Base-by-base conservation (phyloP, 345 rosid species). In the Populus deltoides region DNA sequence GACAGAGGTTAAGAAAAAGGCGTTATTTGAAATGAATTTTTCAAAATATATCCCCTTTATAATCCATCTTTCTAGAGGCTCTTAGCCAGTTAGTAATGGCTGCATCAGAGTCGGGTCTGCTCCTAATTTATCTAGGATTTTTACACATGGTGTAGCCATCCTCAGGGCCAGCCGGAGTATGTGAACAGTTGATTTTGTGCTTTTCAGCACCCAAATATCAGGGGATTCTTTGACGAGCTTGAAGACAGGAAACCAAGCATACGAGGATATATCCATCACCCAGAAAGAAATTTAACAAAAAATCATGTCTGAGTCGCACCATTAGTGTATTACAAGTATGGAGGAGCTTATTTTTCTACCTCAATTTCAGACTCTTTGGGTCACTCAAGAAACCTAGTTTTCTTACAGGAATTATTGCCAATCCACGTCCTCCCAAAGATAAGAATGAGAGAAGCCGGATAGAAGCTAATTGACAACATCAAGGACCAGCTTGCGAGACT, bases 391-490 rank as follows among this genome's bases (percentile, higher is more conserved):
- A 83, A 68, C 77, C 80, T 75, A 79, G 73, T 75, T 49, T 79
- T 78, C 79, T 65, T 59, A 77, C 57, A 39, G 70, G 63, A 83
- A 79, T 88, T 84, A 86, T 86, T 84, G 81, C 78, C 67, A 69
- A 77, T 59, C 67, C 73, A 61, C 68, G 25, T 70, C 70, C 62
- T 68, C 78, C 71, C 77, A 68, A 27, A 80, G 61, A 66, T 61
- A 29, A 25, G 47, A 47, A 72, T 65, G 68, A 47, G 36, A 79
- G 51, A 77, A 70, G 49, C 45, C 15, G 3, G 29, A 55, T 7
- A 77, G 74, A 78, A 55, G 74, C 86, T 90, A 97, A 90, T 97
- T 97, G 70, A 94, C 96, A 13, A 94, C 99, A 38, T 97, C 99
- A 1, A 94, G 76, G 38, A 97, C 92, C 75, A 97, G 88, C 88